These are phyloP conservation scores for Pseudophaeomoniella oleicola DNA, from an alignment of 2,329 filamentous ascomycete species.

Conservation along the genomic window DNA sequence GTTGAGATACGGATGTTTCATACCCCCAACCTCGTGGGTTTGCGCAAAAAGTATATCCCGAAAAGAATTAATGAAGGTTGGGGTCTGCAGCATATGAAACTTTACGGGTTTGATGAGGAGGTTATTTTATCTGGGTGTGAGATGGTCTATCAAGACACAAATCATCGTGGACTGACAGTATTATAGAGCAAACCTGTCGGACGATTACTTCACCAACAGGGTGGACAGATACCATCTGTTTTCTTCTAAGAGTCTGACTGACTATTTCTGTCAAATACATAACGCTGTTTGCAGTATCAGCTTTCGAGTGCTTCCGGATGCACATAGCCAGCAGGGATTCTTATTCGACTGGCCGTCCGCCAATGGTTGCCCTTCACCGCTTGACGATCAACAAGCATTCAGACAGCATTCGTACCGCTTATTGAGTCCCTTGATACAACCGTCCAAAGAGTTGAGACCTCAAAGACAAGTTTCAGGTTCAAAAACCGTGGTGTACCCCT, in stretches of 20 bases:
- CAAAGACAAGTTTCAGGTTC: background rate
- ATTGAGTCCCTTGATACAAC: constrained; percentile 49
- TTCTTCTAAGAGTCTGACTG: constrained; percentile 59
- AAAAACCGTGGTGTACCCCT: constrained; percentile 69
- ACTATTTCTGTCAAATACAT: constrained; percentile 72
- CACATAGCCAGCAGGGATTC: constrained; percentile 30
- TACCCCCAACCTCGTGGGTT: constrained; percentile 82
- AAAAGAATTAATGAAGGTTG: constrained; percentile 93
- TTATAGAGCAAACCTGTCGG: constrained; percentile 65
- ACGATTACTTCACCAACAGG: constrained; percentile 90
- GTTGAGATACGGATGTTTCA: constrained; percentile 97
- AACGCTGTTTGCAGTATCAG: constrained; percentile 64
- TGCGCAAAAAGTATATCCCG: constrained; percentile 71
- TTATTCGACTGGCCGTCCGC: constrained; percentile 56
- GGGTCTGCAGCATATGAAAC: constrained; percentile 98
- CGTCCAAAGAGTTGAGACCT: background rate
- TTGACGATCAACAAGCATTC: constrained; percentile 56
- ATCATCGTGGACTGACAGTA: constrained; percentile 4
- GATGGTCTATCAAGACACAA: constrained; percentile 1
- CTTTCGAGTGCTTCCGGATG: constrained; percentile 56
- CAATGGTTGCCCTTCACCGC: constrained; percentile 62
- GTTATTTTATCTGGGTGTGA: constrained; percentile 78
- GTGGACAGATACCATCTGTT: constrained; percentile 93
- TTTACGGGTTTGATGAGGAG: constrained; percentile 91
- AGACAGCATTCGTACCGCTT: constrained; percentile 52